These are phyloP conservation scores for Cytospora mali DNA, from an alignment of 2,329 filamentous ascomycete genomes.

Conservation along the genomic window DNA sequence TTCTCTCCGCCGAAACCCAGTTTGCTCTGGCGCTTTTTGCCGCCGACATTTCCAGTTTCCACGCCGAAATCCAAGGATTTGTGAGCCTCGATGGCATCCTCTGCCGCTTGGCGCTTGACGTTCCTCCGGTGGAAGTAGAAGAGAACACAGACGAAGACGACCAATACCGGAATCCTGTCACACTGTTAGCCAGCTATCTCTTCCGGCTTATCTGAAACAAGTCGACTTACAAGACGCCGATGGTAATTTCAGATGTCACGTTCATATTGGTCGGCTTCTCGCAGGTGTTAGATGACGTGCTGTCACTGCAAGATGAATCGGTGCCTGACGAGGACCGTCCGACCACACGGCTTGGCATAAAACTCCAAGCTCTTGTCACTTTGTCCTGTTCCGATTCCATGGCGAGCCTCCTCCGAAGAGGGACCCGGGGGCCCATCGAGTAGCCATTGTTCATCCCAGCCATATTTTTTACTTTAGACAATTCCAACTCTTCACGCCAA, in stretches of 20 bases:
- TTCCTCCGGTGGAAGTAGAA: conserved; percentile 80
- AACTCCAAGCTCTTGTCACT: conserved; percentile 15
- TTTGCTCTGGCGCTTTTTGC: conserved; percentile 49
- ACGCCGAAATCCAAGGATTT: conserved; percentile 89
- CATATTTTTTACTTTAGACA: conserved; percentile 27
- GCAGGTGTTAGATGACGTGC: conserved; percentile 24
- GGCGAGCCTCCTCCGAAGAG: conserved; percentile 29
- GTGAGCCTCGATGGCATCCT: conserved; percentile 85
- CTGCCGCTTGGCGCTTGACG: conserved; percentile 67
- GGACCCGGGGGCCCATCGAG: conserved; percentile 35
- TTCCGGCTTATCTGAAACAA: background rate
- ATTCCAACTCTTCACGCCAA: background rate
- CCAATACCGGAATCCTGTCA: conserved; percentile 70
- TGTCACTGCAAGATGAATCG: conserved; percentile 19
- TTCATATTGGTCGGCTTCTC: conserved; percentile 25
- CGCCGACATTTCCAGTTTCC: conserved; percentile 32
- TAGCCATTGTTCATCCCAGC: conserved; percentile 31
- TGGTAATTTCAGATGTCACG: conserved; percentile 19
- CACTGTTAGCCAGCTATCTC: conserved; percentile 28
- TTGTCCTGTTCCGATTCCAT: conserved; percentile 11
- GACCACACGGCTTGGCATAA: conserved; percentile 30
- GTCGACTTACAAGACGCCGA: conserved; percentile 25
- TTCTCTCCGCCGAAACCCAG: conserved; percentile 63
- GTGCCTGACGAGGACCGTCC: conserved; percentile 31
- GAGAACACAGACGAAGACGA: conserved; percentile 57